Base-by-base conservation (phyloP, 108 stramenopile genomes). In the Cyclotella distinguenda region DNA sequence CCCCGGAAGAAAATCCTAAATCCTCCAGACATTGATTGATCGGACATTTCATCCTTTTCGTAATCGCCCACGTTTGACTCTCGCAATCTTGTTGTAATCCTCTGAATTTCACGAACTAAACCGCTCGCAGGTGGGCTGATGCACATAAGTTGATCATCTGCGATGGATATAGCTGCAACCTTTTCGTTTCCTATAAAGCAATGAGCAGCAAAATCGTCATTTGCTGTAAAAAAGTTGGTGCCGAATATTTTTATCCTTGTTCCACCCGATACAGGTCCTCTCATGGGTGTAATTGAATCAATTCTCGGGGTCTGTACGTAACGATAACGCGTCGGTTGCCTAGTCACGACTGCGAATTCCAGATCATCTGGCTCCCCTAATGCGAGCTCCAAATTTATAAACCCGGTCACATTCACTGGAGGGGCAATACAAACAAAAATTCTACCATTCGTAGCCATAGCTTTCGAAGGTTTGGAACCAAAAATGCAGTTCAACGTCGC, bases 121-220 rank as follows among this genome's bases (percentile, higher is more conserved):
- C 9, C 15, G 21, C 26, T 25, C 16, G 6, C 30, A 15, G 5
- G 8, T 22, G 60, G 60, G 16, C 26, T 31, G 23, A 45, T 15
- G 23, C 60, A 61, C 23, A 30, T 8, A n/a, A 61, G 42, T 45
- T 61, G 31, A 6, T 61, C 60, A 33, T 44, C 27, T 16, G 60
- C 22, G 3, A 45, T 33, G 19, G 27, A 61, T 46, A 19, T 16
- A 4, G 60, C 60, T 45, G 40, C 18, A 6, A 16, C 11, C n/a
- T 28, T 46, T 28, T 44, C 22, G 26, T 44, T 31, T 43, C 22
- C 60, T 23, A 61, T 44, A 8, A 11, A 6, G 26, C 60, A 61
- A 61, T 31, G 42, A 9, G 45, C 60, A 5, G 60, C n/a, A 25
- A 8, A 4, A 5, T 44, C 15, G 43, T 61, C 60, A 9, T 13